Base-by-base conservation (phyloP, 805 yeast species). In the Candida yuanshanica region DNA sequence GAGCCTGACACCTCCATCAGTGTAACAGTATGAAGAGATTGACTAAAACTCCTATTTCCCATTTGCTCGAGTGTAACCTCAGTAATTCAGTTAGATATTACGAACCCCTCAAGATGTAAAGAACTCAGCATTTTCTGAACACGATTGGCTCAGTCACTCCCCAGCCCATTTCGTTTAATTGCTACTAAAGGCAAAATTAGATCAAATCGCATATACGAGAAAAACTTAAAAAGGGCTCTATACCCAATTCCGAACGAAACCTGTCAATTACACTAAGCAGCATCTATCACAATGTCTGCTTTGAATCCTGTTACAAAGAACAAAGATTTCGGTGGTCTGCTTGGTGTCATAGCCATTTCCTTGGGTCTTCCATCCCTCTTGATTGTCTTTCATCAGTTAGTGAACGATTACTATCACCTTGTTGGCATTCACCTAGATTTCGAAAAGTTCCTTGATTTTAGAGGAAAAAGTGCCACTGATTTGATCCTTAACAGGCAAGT, bases 261-360 rank as follows among this genome's bases (percentile, higher is more conserved):
- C 5, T 16, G 13, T n/a, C n/a, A n/a, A n/a, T n/a, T n/a, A n/a
- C n/a, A n/a, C n/a, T n/a, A n/a, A n/a, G n/a, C n/a, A n/a, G n/a
- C n/a, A n/a, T n/a, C n/a, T n/a, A 22, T 6, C 20, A 35, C 20
- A 20, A 39, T 41, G 48, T 32, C 49, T 5, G n/a, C 36, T 25
- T 51, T 44, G 48, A 91, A 91, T 55, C 97, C 97, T 4, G 60
- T 55, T 36, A 87, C 97, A 1, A 67, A 62, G 4, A 75, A 79
- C 36, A 66, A 68, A 44, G 98, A 91, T 60, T 91, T 91, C 60
- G 72, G 74, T 24, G 99, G 99, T 0, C 62, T 73, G 5, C 60
- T 74, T 1, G 99, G 99, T 5, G 88, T 93, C 0, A 33, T 77
- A 2, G 72, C 69, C 4, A 75, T 91, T 43, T 64, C 91, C 0